These are phyloP conservation scores for Linnemannia zychae DNA, from an alignment of 192 early-diverging fungal species.

Conservation along the genomic window DNA sequence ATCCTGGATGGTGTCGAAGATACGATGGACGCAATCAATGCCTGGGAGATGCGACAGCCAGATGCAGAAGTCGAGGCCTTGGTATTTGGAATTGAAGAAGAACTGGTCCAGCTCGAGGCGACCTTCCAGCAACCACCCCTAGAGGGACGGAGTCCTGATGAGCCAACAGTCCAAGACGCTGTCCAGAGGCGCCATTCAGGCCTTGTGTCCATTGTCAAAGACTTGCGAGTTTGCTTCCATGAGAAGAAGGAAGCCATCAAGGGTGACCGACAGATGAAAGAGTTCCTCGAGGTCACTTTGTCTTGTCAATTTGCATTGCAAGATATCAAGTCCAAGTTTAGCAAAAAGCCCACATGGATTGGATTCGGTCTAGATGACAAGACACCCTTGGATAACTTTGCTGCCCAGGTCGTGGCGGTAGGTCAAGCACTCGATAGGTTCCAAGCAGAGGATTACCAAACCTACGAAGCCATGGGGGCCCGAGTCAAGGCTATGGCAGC, in stretches of 20 bases:
- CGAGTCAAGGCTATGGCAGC: constrained; percentile 37
- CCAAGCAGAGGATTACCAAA: constrained; percentile 4
- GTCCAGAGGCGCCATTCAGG: constrained; percentile 34
- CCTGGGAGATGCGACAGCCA: constrained; percentile 48
- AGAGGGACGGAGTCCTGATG: not conserved
- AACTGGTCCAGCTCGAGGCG: not conserved
- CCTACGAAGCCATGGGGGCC: constrained; percentile 1
- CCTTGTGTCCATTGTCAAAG: constrained; percentile 11
- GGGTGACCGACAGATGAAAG: constrained; percentile 47
- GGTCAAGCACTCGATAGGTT: constrained; percentile 29
- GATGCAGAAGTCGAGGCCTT: constrained; percentile 27
- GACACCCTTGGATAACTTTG: constrained; percentile 35
- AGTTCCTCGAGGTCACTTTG: constrained; percentile 36
- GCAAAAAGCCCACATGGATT: constrained; percentile 20
- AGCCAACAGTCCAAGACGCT: constrained; percentile 15
- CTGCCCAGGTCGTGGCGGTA: not conserved
- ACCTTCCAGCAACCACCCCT: not conserved
- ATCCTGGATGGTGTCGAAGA: constrained; percentile 25
- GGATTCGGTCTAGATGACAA: constrained; percentile 40
- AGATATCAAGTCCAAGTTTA: constrained; percentile 23
- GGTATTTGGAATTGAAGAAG: constrained; percentile 17
- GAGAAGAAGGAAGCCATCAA: constrained; percentile 45
- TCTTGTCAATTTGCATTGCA: constrained; percentile 25
- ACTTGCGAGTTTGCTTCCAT: constrained; percentile 35
- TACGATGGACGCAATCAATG: constrained; percentile 14